These are phyloP conservation scores for Pseudoperonospora humuli DNA, from an alignment of 352 stramenopile genomes.

Conservation along the genomic window DNA sequence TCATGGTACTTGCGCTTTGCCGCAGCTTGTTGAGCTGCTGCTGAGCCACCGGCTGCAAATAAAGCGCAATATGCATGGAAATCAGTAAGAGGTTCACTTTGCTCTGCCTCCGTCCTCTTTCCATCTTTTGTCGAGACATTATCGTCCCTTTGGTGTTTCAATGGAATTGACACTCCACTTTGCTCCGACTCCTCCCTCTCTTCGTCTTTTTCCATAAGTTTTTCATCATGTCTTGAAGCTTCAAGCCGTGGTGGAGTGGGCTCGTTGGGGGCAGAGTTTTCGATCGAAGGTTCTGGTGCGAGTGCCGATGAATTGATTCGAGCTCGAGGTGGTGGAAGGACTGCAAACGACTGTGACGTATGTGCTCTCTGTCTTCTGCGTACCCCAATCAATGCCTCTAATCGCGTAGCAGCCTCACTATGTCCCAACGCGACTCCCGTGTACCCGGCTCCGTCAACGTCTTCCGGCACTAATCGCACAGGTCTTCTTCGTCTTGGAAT, in stretches of 20 bases:
- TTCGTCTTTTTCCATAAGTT: not conserved
- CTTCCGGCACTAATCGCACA: conserved; percentile 15
- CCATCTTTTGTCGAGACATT: conserved; percentile 1
- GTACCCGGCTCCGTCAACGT: not conserved
- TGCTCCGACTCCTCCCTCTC: not conserved
- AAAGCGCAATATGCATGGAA: conserved; percentile 29
- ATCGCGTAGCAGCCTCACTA: conserved; percentile 9
- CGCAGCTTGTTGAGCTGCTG: conserved; percentile 9
- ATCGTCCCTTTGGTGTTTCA: conserved; percentile 1
- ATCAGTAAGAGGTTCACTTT: conserved; percentile 4
- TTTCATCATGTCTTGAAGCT: conserved; percentile 1
- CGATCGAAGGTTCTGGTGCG: not conserved
- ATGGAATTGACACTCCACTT: not conserved
- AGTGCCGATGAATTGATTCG: not conserved
- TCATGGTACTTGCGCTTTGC: conserved; percentile 22
- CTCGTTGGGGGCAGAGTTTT: not conserved
- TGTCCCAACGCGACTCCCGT: not conserved
- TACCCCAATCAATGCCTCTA: conserved; percentile 19
- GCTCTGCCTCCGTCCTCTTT: conserved; percentile 10
- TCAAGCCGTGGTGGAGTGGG: not conserved
- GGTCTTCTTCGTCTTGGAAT: conserved; percentile 17
- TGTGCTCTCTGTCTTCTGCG: conserved; percentile 11
- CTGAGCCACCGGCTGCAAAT: conserved; percentile 22
- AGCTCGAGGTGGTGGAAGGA: not conserved
- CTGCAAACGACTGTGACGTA: not conserved